These are phyloP conservation scores for Crithidia acanthocephali DNA, from an alignment of 208 protist genomes.

Conservation along the genomic window DNA sequence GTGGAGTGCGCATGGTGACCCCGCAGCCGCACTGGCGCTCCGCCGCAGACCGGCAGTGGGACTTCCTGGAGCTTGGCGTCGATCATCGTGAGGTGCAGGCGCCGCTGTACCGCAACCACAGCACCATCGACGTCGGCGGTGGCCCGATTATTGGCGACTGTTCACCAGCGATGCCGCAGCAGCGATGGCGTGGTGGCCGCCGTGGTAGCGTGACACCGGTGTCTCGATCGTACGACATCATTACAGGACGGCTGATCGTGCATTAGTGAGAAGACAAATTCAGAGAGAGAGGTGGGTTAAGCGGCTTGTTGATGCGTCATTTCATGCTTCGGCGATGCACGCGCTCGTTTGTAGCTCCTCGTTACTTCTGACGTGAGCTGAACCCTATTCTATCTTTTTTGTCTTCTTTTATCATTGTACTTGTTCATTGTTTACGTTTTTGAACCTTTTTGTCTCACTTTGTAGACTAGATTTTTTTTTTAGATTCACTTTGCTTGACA, in stretches of 20 bases:
- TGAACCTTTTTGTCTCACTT: too few species aligned
- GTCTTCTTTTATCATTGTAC: too few species aligned
- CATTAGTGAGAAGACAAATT: too few species aligned
- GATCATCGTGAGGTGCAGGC: slow-evolving; percentile 14
- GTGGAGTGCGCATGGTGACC: slow-evolving; percentile 65
- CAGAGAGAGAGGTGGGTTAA: too few species aligned
- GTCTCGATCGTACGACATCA: slow-evolving; percentile 65
- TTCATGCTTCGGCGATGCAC: background rate
- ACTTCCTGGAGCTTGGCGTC: slow-evolving; percentile 52
- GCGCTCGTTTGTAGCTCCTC: background rate
- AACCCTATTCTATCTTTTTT: too few species aligned
- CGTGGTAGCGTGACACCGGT: slow-evolving; percentile 34
- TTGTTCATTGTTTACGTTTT: too few species aligned
- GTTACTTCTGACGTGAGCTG: too few species aligned
- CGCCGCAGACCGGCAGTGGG: slow-evolving; percentile 46
- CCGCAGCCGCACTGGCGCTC: slow-evolving; percentile 65
- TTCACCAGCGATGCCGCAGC: slow-evolving; percentile 1
- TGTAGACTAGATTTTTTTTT: slow-evolving; percentile 1
- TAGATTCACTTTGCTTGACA: background rate
- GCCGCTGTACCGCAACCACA: slow-evolving; percentile 50
- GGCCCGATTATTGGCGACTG: background rate
- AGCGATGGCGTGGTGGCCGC: slow-evolving; percentile 45
- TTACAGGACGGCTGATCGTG: slow-evolving; percentile 50
- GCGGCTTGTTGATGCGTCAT: background rate
- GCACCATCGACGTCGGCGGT: slow-evolving; percentile 39